Evolutionary conservation across 78 protist species (phyloP).

Genomic region (Neovahlkampfia damariscottae): DNA sequence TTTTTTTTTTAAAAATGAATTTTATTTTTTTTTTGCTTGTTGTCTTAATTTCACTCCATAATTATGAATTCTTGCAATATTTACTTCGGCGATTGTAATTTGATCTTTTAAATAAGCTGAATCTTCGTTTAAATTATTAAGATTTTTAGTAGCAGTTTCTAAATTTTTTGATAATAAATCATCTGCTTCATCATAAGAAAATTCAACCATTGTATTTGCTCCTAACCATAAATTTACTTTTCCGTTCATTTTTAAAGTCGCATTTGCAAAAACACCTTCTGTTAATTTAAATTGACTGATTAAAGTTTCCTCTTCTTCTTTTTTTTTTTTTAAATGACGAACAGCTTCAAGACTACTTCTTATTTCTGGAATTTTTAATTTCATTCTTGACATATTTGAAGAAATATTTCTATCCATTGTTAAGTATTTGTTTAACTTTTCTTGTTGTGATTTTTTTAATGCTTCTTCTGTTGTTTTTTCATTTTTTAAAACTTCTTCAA

Average conservation of each 20-base stretch:
- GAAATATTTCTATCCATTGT: no score
- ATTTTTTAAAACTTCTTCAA: no score
- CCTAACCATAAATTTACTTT: conserved; percentile 42
- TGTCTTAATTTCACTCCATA: background rate
- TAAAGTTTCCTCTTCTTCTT: conserved; percentile 15
- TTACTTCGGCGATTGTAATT: conserved; percentile 28
- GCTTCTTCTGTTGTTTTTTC: no score
- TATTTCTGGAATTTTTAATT: conserved; percentile 29
- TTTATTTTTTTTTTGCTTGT: conserved; percentile 6
- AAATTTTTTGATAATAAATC: conserved; percentile 11
- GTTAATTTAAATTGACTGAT: conserved; percentile 7
- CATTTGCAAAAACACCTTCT: conserved; percentile 22
- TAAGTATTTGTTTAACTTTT: no score
- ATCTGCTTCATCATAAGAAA: conserved; percentile 35
- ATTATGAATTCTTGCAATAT: conserved; percentile 22
- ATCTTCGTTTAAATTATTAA: conserved; percentile 17
- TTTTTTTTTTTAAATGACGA: background rate
- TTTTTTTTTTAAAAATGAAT: no score
- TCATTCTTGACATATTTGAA: no score
- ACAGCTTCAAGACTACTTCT: conserved; percentile 14
- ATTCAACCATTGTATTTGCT: conserved; percentile 42
- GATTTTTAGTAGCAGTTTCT: background rate
- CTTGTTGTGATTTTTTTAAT: no score
- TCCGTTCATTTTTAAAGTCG: background rate
- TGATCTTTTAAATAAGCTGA: conserved; percentile 21